phyloP scores from a whole-genome alignment of 768 basidiomycete genomes.

The Boletus sensibilis region DNA sequence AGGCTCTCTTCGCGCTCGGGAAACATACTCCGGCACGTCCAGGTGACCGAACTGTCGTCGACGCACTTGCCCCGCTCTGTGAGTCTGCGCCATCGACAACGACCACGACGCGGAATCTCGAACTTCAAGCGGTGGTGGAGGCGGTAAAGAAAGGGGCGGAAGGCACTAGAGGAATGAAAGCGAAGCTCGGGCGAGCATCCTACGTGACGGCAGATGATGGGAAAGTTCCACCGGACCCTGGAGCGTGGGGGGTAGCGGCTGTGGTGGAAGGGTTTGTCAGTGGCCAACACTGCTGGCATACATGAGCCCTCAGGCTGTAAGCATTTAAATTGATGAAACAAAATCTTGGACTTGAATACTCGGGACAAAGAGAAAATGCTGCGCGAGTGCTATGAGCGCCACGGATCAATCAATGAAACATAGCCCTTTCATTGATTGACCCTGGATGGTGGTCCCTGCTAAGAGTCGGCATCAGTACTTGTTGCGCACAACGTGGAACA shows the following conservation, averaged over 20 bases:
- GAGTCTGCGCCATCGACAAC: slow-evolving; percentile 10
- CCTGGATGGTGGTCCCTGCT: too few species aligned
- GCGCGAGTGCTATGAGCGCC: too few species aligned
- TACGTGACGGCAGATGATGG: slow-evolving; percentile 40
- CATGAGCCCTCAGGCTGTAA: background rate
- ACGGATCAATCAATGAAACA: too few species aligned
- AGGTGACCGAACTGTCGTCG: slow-evolving; percentile 57
- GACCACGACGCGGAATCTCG: background rate
- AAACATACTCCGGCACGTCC: slow-evolving; percentile 50
- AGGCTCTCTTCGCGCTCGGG: slow-evolving; percentile 33
- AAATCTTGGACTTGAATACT: background rate
- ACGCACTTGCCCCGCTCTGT: slow-evolving; percentile 51
- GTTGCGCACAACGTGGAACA: too few species aligned
- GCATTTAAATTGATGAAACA: too few species aligned
- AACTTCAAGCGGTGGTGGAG: slow-evolving; percentile 19
- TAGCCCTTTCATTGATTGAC: too few species aligned
- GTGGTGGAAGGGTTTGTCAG: slow-evolving; percentile 40
- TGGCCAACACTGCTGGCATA: slow-evolving; percentile 10
- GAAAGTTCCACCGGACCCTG: slow-evolving; percentile 50
- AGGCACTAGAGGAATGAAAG: slow-evolving; percentile 45
- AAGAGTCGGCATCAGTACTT: too few species aligned
- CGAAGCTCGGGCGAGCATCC: slow-evolving; percentile 49
- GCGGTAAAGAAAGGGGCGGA: slow-evolving; percentile 45
- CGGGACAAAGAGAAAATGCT: too few species aligned
- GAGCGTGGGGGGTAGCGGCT: slow-evolving; percentile 51